Evolutionary conservation across 108 stramenopile genomes (phyloP).

Genomic region (Skeletonema potamos): DNA sequence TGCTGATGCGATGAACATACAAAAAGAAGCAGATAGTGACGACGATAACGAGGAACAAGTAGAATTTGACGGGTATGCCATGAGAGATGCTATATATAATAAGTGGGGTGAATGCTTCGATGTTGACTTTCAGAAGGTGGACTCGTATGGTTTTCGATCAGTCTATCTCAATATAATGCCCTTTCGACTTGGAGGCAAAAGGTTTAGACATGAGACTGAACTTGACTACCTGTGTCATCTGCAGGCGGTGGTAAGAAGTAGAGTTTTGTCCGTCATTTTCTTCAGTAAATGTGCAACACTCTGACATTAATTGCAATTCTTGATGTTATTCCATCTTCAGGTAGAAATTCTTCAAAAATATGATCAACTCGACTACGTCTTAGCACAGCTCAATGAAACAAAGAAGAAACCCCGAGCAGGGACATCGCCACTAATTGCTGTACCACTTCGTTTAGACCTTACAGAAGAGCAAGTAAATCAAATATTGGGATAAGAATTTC

Average conservation of each 20-base stretch:
- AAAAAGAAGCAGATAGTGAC: neutral
- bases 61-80: constrained; percentile 63
- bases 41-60: constrained; percentile 12
- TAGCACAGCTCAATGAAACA: constrained; percentile 65
- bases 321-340: neutral
- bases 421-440: constrained; percentile 66
- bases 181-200: constrained; percentile 49
- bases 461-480: constrained; percentile 62
- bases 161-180: constrained; percentile 73
- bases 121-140: constrained; percentile 60
- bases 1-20: neutral
- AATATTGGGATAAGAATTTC: constrained; percentile 43
- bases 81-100: constrained; percentile 56
- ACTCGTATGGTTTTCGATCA: constrained; percentile 56
- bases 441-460: constrained; percentile 68
- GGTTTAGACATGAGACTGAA: constrained; percentile 60
- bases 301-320: neutral
- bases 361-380: constrained; percentile 61
- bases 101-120: constrained; percentile 67
- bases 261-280: no score
- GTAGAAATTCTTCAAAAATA: constrained; percentile 78
- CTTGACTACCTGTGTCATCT: constrained; percentile 77
- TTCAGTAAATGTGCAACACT: no score
- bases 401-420: constrained; percentile 70
- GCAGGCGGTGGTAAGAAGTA: constrained; percentile 67